A percentile compares a stretch with the other conserved stretches of the same genome.
These are phyloP conservation scores for Talaromyces sp. DNA, from an alignment of 2,329 filamentous ascomycete species.

Conservation along the genomic window DNA sequence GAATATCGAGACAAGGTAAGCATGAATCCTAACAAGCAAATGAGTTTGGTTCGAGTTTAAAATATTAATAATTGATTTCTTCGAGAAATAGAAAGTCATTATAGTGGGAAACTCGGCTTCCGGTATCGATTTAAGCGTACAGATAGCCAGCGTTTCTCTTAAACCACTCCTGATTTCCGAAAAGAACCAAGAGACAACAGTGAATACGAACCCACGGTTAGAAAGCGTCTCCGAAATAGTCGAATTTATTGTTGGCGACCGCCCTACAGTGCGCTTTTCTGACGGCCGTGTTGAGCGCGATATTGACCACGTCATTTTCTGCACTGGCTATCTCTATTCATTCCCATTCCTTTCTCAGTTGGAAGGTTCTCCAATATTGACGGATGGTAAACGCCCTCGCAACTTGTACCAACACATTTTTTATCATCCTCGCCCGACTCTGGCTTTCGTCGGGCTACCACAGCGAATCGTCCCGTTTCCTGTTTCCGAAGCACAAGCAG, in stretches of 20 bases:
- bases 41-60: not conserved
- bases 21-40: not conserved
- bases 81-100: constrained; percentile 66
- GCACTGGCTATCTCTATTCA: constrained; percentile 84
- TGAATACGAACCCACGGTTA: not conserved
- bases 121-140: constrained; percentile 76
- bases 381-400: constrained; percentile 63
- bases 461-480: constrained; percentile 82
- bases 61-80: constrained; percentile 65
- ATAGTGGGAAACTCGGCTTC: constrained; percentile 82
- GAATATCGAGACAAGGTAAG: constrained; percentile 52
- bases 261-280: constrained; percentile 59
- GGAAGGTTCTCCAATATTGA: constrained; percentile 53
- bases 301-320: constrained; percentile 76
- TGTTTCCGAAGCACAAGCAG: constrained; percentile 71
- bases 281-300: constrained; percentile 61
- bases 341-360: constrained; percentile 62
- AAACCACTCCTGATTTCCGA: constrained; percentile 59
- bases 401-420: constrained; percentile 78
- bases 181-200: not conserved
- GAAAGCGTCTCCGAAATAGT: constrained; percentile 38
- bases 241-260: constrained; percentile 49
- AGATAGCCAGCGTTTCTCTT: constrained; percentile 62
- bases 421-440: constrained; percentile 67
- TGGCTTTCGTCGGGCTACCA: constrained; percentile 71